phyloP scores from a whole-genome alignment of 192 early-diverging fungal species.

The Chytriomyces confervae region DNA sequence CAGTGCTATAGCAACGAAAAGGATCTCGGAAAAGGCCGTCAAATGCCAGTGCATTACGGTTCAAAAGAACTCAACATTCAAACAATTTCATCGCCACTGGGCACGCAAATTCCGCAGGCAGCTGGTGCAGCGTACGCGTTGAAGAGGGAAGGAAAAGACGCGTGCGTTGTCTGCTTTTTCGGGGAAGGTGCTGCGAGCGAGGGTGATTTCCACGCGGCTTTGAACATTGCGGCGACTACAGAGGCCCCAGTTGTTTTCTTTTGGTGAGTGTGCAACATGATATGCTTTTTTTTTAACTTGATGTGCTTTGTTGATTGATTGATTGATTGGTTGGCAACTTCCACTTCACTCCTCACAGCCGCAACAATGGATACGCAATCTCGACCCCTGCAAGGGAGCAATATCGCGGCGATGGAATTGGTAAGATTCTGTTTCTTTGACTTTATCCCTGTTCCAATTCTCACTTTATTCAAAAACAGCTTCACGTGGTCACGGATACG shows the following conservation, averaged over 20 bases:
- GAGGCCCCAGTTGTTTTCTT: slow-evolving; percentile 92
- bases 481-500: slow-evolving; percentile 92
- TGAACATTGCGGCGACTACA: slow-evolving; percentile 97
- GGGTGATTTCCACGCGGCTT: slow-evolving; percentile 96
- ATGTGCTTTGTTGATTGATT: not conserved
- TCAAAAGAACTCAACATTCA: slow-evolving; percentile 85
- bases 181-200: slow-evolving; percentile 96
- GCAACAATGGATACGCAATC: slow-evolving; percentile 99
- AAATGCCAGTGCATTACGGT: slow-evolving; percentile 99
- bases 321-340: too few relatives aligned
- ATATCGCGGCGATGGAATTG: slow-evolving; percentile 96
- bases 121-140: slow-evolving; percentile 93
- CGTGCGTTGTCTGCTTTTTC: slow-evolving; percentile 92
- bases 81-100: slow-evolving; percentile 95
- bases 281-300: slow-evolving; percentile 7
- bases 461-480: slow-evolving; percentile 52
- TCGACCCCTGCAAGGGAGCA: slow-evolving; percentile 94
- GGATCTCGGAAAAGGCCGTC: slow-evolving; percentile 93
- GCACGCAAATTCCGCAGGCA: slow-evolving; percentile 98
- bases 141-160: slow-evolving; percentile 78
- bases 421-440: slow-evolving; percentile 22
- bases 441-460: slow-evolving; percentile 5
- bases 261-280: slow-evolving; percentile 60
- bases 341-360: slow-evolving; percentile 51
- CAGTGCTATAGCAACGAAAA: slow-evolving; percentile 92